A percentile compares a stretch with the other conserved stretches of the same genome.
These are phyloP conservation scores for Quercus phellos DNA, from an alignment of 331 rosid species.

Conservation along the genomic window DNA sequence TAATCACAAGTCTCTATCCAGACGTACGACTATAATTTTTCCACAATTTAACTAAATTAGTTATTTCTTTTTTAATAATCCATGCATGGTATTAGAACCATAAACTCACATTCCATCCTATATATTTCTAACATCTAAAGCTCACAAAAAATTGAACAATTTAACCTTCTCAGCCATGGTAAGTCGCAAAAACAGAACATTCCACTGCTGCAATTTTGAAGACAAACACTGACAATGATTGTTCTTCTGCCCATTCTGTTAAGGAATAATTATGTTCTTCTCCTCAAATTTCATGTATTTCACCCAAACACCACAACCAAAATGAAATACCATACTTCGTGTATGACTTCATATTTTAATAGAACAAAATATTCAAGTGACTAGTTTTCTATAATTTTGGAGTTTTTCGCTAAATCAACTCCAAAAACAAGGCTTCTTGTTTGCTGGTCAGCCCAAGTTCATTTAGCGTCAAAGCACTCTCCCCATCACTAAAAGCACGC, in stretches of 20 bases:
- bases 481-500: conserved; percentile 75
- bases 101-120: not conserved
- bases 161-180: too few relatives aligned
- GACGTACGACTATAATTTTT: too few relatives aligned
- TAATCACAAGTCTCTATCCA: too few relatives aligned
- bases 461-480: conserved; percentile 49
- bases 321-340: conserved; percentile 25
- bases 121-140: not conserved
- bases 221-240: not conserved
- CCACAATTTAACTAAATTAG: too few relatives aligned
- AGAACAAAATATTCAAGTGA: conserved; percentile 19
- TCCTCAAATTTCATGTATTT: conserved; percentile 13
- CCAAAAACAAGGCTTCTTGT: conserved; percentile 87
- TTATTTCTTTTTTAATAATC: too few relatives aligned
- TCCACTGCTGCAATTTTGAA: not conserved
- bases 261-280: conserved; percentile 16
- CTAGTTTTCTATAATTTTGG: conserved; percentile 27
- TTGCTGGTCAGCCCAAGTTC: conserved; percentile 79
- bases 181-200: too few relatives aligned
- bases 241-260: not conserved
- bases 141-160: not conserved
- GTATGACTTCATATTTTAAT: conserved; percentile 19
- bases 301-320: conserved; percentile 31
- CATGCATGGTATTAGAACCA: not conserved
- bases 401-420: conserved; percentile 44